Percentiles rank a stretch among this genome's conserved stretches.
Conservation (phyloP, 495 filamentous ascomycete genomes). For the Tuber magnatum region DNA sequence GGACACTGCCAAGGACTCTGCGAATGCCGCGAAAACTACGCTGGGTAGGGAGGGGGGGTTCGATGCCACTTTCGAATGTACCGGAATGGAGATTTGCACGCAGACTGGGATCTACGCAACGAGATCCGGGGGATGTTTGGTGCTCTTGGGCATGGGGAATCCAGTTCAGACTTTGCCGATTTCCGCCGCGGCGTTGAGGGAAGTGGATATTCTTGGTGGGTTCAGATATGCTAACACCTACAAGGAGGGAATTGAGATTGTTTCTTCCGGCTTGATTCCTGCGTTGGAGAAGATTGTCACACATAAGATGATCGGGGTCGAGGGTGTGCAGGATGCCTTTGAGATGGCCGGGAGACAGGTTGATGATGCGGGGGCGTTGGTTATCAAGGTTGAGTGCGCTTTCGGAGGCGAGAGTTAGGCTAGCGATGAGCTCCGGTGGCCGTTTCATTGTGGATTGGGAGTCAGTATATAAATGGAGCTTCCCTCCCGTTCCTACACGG, state of each 20-base stretch:
- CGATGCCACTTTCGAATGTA: conserved; percentile 81
- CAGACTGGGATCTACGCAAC: conserved; percentile 81
- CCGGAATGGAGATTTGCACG: conserved; percentile 77
- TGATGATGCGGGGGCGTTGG: conserved; percentile 68
- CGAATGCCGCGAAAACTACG: conserved; percentile 39
- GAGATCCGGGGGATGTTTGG: conserved; percentile 67
- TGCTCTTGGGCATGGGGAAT: conserved; percentile 91
- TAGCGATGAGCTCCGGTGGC: not conserved
- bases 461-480: not conserved
- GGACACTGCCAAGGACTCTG: conserved; percentile 51
- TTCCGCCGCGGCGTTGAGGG: conserved; percentile 72
- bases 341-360: conserved; percentile 68
- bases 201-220: conserved; percentile 87
- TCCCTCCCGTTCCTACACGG: not conserved
- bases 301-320: conserved; percentile 61
- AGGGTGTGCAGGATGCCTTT: conserved; percentile 62
- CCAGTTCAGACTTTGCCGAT: conserved; percentile 81
- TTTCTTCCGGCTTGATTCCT: conserved; percentile 55
- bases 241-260: conserved; percentile 65
- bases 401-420: conserved; percentile 4
- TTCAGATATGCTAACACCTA: conserved; percentile 90
- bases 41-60: conserved; percentile 57
- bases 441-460: not conserved
- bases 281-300: conserved; percentile 60
- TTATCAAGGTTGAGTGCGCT: conserved; percentile 63